phyloP scores from a whole-genome alignment of 1,139 yeast species.

The Yamadazyma epiphylla region DNA sequence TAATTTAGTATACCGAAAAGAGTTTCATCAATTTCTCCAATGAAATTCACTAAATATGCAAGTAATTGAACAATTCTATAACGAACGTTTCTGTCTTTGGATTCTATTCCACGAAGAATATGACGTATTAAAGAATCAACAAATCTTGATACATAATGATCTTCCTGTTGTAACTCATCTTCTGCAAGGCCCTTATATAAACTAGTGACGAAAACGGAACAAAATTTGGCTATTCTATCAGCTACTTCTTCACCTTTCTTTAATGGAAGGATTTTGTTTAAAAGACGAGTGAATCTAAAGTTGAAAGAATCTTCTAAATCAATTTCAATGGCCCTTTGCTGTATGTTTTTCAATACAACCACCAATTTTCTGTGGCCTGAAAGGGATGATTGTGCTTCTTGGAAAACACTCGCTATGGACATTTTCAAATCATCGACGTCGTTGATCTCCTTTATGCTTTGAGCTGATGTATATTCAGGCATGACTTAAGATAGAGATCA shows the following conservation, averaged over 20 bases:
- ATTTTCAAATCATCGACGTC: slow-evolving; percentile 24
- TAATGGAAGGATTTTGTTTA: slow-evolving; percentile 63
- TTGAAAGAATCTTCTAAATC: slow-evolving; percentile 57
- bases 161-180: slow-evolving; percentile 21
- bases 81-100: slow-evolving; percentile 74
- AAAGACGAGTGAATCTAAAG: slow-evolving; percentile 52
- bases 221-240: slow-evolving; percentile 73
- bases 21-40: slow-evolving; percentile 75
- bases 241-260: slow-evolving; percentile 72
- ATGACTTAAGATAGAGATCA: neutral
- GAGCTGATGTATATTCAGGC: slow-evolving; percentile 9
- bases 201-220: slow-evolving; percentile 59
- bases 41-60: slow-evolving; percentile 66
- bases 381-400: slow-evolving; percentile 70
- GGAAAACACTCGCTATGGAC: slow-evolving; percentile 69
- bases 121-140: slow-evolving; percentile 62
- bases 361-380: slow-evolving; percentile 78
- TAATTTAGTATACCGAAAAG: slow-evolving; percentile 61
- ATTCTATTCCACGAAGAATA: slow-evolving; percentile 69
- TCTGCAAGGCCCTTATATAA: slow-evolving; percentile 36
- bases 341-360: slow-evolving; percentile 57
- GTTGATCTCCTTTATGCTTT: slow-evolving; percentile 12
- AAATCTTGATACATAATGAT: slow-evolving; percentile 45
- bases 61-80: slow-evolving; percentile 77
- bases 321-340: slow-evolving; percentile 50